Evolutionary conservation across 345 rosid genomes (phyloP), one percentile per base, ranked within the genome.

Genomic region (Microcos paniculata): DNA sequence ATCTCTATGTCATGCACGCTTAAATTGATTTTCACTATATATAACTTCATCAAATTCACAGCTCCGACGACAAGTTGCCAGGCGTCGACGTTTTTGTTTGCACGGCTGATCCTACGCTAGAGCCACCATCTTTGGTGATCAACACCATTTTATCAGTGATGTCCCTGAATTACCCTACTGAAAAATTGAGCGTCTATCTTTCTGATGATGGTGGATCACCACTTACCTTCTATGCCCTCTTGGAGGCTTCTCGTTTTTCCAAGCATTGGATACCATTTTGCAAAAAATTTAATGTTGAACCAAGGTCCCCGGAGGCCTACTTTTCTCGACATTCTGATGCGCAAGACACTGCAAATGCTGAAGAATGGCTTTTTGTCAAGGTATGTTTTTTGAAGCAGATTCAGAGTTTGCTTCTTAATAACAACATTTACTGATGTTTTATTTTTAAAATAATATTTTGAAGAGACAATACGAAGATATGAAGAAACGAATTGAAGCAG

Each of bases 131-230:
- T 51, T 33, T 93, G 91, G 97, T 88, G 80, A 77, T 89, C 0
- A 91, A 87, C 87, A 93, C 93, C 0, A 80, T 90, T 13, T 75
- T 91, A 75, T 91, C 98, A 5, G 87, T 85, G 6, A 71, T 85
- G 84, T 81, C 93, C 5, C 88, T 83, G 3, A 82, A 89, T 63
- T 91, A 91, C 58, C 92, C 97, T 8, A 72, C 88, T 0, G 88
- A 88, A 24, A 89, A 89, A 75, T 81, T 89, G 19, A 81, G 85
- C 9, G 85, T 87, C 6, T 93, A 89, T 70, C 81, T 93, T 3
- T 90, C 95, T 1, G 98, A 93, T 23, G 97, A 91, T 31, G 95
- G 87, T 28, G 90, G 90, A 6, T 88, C 95, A 0, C 76, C 84
- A 18, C 74, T 87, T 8, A 91, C 95, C 5, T 88, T 88, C 66